Conservation (phyloP, 345 rosid genomes). For the Pugionium dolabratum region DNA sequence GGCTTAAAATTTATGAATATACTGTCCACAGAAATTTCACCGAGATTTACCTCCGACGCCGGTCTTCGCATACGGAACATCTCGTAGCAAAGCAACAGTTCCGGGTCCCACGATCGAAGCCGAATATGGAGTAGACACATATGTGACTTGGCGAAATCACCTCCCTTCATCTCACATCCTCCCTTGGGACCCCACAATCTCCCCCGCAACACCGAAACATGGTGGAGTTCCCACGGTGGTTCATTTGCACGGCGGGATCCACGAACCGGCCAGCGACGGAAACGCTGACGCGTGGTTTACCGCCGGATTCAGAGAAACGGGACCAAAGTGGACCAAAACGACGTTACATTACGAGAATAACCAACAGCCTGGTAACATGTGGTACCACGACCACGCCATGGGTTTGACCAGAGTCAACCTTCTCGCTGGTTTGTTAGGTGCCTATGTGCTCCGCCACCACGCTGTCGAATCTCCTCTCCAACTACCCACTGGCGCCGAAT, state of each 20-base stretch:
- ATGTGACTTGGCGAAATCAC: slow-evolving; percentile 76
- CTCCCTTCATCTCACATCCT: slow-evolving; percentile 87
- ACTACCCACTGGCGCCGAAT: slow-evolving; percentile 56
- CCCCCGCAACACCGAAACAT: slow-evolving; percentile 54
- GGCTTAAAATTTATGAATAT: neutral
- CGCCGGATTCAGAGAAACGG: slow-evolving; percentile 53
- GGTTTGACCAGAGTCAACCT: slow-evolving; percentile 89
- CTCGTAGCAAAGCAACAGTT: slow-evolving; percentile 55
- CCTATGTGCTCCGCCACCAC: slow-evolving; percentile 66
- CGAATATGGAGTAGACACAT: slow-evolving; percentile 57
- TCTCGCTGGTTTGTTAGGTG: slow-evolving; percentile 80
- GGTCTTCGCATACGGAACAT: slow-evolving; percentile 80
- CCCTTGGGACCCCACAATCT: slow-evolving; percentile 88
- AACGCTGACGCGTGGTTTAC: slow-evolving; percentile 82
- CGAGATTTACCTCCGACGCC: slow-evolving; percentile 78
- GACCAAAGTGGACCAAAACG: slow-evolving; percentile 69
- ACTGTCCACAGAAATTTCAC: slow-evolving; percentile 69
- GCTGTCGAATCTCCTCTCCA: slow-evolving; percentile 55
- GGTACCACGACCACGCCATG: slow-evolving; percentile 98
- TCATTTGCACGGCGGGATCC: slow-evolving; percentile 85
- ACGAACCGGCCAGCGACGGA: slow-evolving; percentile 81
- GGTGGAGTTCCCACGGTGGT: slow-evolving; percentile 92
- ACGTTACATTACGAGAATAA: slow-evolving; percentile 58
- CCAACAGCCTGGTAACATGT: slow-evolving; percentile 89
- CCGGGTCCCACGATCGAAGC: slow-evolving; percentile 99